Conservation (phyloP, 2,329 filamentous ascomycete species). For the Cordyceps militaris region DNA sequence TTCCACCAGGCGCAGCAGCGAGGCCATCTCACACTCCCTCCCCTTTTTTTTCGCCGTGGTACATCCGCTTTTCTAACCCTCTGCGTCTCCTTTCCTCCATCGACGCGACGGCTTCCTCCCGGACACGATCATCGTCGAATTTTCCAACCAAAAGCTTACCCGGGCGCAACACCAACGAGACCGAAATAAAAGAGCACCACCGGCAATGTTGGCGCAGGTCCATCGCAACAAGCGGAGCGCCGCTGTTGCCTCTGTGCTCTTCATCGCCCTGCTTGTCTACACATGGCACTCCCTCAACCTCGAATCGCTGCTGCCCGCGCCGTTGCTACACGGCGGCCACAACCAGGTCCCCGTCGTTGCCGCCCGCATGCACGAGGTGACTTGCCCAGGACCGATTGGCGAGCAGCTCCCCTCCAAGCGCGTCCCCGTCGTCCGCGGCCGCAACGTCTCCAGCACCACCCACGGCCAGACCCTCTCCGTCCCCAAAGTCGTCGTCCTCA, state of each 20-base stretch:
- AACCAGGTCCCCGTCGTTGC: not conserved
- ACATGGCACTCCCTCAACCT: slow-evolving; percentile 11
- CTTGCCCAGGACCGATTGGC: slow-evolving; percentile 5
- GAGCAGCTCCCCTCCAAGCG: not conserved
- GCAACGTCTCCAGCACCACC: slow-evolving; percentile 5
- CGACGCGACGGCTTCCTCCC: too few species aligned
- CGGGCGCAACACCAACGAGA: not conserved
- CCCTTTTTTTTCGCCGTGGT: not conserved
- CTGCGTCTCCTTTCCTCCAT: not conserved
- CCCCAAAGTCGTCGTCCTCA: slow-evolving; percentile 35
- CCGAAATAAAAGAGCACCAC: not conserved
- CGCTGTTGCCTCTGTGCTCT: slow-evolving; percentile 3
- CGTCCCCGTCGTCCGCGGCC: slow-evolving; percentile 10
- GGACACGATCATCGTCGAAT: not conserved
- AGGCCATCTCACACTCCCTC: not conserved
- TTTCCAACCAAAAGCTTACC: not conserved
- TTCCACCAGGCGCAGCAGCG: not conserved
- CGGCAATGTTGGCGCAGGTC: slow-evolving; percentile 1
- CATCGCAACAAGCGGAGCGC: slow-evolving; percentile 7
- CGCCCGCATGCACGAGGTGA: slow-evolving; percentile 9
- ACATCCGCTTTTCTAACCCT: not conserved
- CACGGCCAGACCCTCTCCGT: slow-evolving; percentile 11
- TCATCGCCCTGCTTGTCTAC: slow-evolving; percentile 5
- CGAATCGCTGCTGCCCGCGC: slow-evolving; percentile 10
- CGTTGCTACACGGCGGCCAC: slow-evolving; percentile 2